phyloP scores from a whole-genome alignment of 2,329 filamentous ascomycete genomes.

The Ceratocystis destructans region DNA sequence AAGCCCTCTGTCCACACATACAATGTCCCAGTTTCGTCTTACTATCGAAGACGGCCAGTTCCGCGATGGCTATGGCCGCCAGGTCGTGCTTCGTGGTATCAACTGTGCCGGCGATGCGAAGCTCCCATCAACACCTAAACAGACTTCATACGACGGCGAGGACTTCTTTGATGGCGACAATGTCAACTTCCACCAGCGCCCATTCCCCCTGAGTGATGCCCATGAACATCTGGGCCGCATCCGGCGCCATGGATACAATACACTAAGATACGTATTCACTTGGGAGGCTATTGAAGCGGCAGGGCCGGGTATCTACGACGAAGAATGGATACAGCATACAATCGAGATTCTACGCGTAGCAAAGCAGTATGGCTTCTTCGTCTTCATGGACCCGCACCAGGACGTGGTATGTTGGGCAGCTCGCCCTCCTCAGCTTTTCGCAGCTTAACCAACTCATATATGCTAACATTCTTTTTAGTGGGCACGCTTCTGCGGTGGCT shows the following conservation, averaged over 20 bases:
- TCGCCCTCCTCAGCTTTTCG: not conserved
- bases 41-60: conserved; percentile 77
- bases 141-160: conserved; percentile 63
- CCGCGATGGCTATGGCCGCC: conserved; percentile 64
- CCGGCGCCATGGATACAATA: conserved; percentile 86
- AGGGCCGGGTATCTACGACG: conserved; percentile 83
- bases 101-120: conserved; percentile 89
- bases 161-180: conserved; percentile 87
- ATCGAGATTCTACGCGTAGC: conserved; percentile 71
- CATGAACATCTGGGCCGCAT: conserved; percentile 75
- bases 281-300: conserved; percentile 97
- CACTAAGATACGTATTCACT: conserved; percentile 90
- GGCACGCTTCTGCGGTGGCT: conserved; percentile 88
- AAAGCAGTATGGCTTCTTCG: conserved; percentile 82
- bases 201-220: conserved; percentile 72
- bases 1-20: not conserved
- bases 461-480: conserved; percentile 43
- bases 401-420: conserved; percentile 58
- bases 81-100: conserved; percentile 83
- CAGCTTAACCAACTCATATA: not conserved
- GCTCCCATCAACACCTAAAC: conserved; percentile 65
- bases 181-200: conserved; percentile 75
- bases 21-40: conserved; percentile 59
- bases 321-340: conserved; percentile 84
- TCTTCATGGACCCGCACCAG: conserved; percentile 98